Evolutionary conservation across 225 moss, liverwort and hornwort species (phyloP).

Genomic region (Pseudoscleropodium purum): DNA sequence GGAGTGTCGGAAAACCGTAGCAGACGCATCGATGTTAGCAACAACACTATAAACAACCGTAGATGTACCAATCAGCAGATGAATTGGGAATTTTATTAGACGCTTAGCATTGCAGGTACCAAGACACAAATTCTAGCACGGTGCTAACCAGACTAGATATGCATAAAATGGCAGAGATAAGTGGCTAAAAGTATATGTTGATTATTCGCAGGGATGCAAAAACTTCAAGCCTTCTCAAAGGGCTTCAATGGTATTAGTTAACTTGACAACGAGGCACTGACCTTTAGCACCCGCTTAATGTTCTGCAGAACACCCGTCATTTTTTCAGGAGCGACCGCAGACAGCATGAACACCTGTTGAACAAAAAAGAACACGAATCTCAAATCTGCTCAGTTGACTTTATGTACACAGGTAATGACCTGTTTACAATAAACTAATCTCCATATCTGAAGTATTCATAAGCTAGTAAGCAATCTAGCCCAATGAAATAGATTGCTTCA

Average conservation of each 20-base stretch:
- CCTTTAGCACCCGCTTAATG: slow-evolving; percentile 74
- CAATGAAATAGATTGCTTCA: not conserved
- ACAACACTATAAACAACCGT: not conserved
- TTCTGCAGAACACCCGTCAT: slow-evolving; percentile 63
- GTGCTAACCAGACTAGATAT: not conserved
- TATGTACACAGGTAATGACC: not conserved
- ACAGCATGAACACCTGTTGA: slow-evolving; percentile 84
- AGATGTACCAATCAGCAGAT: not conserved
- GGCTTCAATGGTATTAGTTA: not conserved
- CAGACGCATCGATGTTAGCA: not conserved
- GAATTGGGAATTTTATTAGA: not conserved
- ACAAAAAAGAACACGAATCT: not conserved
- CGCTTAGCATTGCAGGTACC: not conserved
- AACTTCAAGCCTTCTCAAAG: not conserved
- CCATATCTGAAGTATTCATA: not conserved
- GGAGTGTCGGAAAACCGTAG: not conserved
- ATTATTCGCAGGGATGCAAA: not conserved
- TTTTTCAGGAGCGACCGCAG: slow-evolving; percentile 82
- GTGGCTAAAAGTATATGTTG: not conserved
- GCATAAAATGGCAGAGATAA: not conserved
- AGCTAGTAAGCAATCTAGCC: not conserved
- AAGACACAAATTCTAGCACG: not conserved
- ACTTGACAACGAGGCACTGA: slow-evolving; percentile 5
- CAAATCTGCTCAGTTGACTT: not conserved
- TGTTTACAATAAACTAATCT: not conserved